phyloP scores from a whole-genome alignment of 1,284 basidiomycete genomes.

The Tilletia setariae region DNA sequence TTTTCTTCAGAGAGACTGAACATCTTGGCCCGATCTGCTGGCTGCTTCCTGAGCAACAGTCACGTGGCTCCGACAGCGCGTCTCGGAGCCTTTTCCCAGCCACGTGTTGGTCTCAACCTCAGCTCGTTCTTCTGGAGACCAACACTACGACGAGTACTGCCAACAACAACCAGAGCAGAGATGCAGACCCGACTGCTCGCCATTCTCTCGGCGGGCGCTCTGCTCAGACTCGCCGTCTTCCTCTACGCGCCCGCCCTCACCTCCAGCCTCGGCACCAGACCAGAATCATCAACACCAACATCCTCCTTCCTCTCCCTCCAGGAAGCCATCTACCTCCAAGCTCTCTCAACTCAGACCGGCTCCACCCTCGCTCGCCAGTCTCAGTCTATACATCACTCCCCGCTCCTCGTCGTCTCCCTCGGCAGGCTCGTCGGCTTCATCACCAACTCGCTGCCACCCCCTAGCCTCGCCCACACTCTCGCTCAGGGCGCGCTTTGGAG shows the following conservation, averaged over 20 bases:
- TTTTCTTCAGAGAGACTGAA: too few relatives aligned
- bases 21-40: too few relatives aligned
- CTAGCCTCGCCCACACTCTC: conserved; percentile 15
- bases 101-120: too few relatives aligned
- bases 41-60: too few relatives aligned
- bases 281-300: conserved; percentile 78
- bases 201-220: conserved; percentile 15
- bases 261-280: conserved; percentile 71
- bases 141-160: too few relatives aligned
- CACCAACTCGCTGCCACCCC: conserved; percentile 47
- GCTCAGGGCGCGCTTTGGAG: conserved; percentile 69
- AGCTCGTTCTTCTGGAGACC: too few relatives aligned
- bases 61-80: too few relatives aligned
- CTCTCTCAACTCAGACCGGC: not conserved
- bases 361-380: not conserved
- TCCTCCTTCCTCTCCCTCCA: conserved; percentile 74
- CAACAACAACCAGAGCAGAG: not conserved
- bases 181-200: not conserved
- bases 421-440: not conserved
- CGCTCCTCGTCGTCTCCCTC: conserved; percentile 67
- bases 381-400: conserved; percentile 64
- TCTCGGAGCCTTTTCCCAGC: too few relatives aligned
- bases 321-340: conserved; percentile 36
- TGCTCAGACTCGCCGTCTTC: conserved; percentile 20
- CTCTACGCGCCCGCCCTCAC: conserved; percentile 73